Evolutionary conservation across 306 rosid genomes (phyloP), one percentile per base, ranked within the genome.

Genomic region (Betula pendula): DNA sequence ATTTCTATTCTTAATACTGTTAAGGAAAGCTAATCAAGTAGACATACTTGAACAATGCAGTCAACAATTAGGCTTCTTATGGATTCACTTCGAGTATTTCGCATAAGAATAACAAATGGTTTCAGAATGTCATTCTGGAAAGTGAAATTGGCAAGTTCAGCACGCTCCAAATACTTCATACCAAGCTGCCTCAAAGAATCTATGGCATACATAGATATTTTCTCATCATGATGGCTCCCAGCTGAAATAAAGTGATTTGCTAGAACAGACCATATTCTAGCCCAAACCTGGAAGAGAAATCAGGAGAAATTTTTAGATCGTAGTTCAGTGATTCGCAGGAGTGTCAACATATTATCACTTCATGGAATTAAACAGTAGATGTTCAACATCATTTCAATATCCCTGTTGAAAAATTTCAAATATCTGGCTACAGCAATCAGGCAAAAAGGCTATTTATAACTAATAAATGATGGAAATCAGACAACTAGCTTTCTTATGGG

Each of bases 111-210:
- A 80, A 96, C 99, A 82, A 96, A 96, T 74, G 99, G 99, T 78
- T 96, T 96, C 50, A 96, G 97, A 87, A 96, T 96, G 82, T 96
- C 99, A 81, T 96, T 96, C 87, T 96, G 99, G 84, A 96, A 96
- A 69, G 98, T 88, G 85, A 93, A 96, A 83, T 89, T 96, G 79
- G 99, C 91, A 78, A 96, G 93, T 82, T 96, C 99, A 75, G 89
- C 87, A 20, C 99, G 93, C 87, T 96, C 99, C 90, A 96, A 86
- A 82, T 96, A 96, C 94, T 96, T 96, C 96, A 96, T 85, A 53
- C 99, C 92, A 75, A 96, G 98, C 85, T 96, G 99, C 82, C 98
- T 84, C 48, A 96, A 81, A 82, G 99, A 96, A 90, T 96, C 99
- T 77, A 96, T 91, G 49, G 99, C 94, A 87, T 96, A 96, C 97